Conservation (phyloP, 192 early-diverging fungal species). For the Gorgonomyces haynaldii region DNA sequence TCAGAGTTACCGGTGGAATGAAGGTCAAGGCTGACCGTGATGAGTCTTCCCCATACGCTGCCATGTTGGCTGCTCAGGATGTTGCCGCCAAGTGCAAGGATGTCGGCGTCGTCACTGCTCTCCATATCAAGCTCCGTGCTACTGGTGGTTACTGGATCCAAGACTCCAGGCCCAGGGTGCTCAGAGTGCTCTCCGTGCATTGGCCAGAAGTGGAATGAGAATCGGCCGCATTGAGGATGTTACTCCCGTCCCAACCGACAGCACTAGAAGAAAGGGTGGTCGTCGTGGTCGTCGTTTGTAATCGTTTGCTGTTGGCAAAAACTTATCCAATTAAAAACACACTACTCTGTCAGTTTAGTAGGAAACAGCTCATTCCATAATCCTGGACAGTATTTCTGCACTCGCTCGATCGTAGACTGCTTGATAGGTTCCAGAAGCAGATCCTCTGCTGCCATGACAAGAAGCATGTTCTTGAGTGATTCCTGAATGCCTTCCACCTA, state of each 20-base stretch:
- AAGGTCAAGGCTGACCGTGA: conserved; percentile 99
- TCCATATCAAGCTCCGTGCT: conserved; percentile 99
- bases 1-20: conserved; percentile 99
- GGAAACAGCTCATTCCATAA: conserved; percentile 99
- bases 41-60: conserved; percentile 99
- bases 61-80: conserved; percentile 99
- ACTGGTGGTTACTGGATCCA: conserved; percentile 98
- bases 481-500: conserved; percentile 65
- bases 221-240: conserved; percentile 99
- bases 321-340: conserved; percentile 79
- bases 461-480: conserved; percentile 69
- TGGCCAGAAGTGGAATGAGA: conserved; percentile 97
- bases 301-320: background rate
- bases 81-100: conserved; percentile 98
- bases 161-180: conserved; percentile 96
- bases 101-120: conserved; percentile 92
- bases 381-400: conserved; percentile 97
- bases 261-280: conserved; percentile 98
- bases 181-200: conserved; percentile 93
- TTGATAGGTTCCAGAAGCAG: too few relatives aligned
- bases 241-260: conserved; percentile 97
- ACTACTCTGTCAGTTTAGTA: conserved; percentile 91
- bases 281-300: conserved; percentile 95
- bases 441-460: conserved; percentile 69
- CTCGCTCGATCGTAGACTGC: conserved; percentile 58